Evolutionary conservation across 148 eudicot genomes (phyloP), one percentile per base, ranked within the genome.

Genomic region (Beta vulgaris): DNA sequence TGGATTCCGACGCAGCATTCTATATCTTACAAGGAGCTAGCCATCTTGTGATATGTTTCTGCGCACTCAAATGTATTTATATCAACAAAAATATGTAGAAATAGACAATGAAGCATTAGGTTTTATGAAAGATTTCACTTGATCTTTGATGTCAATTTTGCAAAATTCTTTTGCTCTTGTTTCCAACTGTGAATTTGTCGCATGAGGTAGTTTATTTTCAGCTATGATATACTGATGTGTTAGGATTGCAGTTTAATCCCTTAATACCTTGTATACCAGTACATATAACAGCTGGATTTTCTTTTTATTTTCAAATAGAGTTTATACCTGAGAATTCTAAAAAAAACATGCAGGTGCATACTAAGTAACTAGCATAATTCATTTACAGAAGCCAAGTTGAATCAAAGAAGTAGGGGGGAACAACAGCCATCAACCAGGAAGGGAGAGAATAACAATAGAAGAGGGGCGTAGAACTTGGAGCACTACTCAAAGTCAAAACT

Each of bases 21-120:
- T 69, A n/a, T n/a, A n/a, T n/a, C n/a, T n/a, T 54, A 54, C 36
- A 6, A 35, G 66, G 31, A 74, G 61, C 26, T 73, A 9, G 62
- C 55, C 58, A 40, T 49, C 44, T 49, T 61, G 63, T 74, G 62
- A 61, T 11, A 42, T 63, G 72, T 37, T 69, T 35, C 60, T 23
- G 18, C 32, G 37, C 51, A 69, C 32, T 37, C 51, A 69, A 68
- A 69, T 79, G 82, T 80, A 63, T 75, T 62, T 34, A 40, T 35
- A 32, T 61, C 16, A 51, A 62, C 32, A 19, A 48, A 15, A 42
- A 68, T 39, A 39, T 74, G 75, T 74, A 73, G 44, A 61, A n/a
- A 66, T 46, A 57, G 36, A 40, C 23, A 25, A 35, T 36, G 53
- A 60, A 73, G 26, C 25, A 53, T 36, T 35, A 42, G 70, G 67